phyloP scores from a whole-genome alignment of 768 basidiomycete genomes.

The Leccinum broughii region DNA sequence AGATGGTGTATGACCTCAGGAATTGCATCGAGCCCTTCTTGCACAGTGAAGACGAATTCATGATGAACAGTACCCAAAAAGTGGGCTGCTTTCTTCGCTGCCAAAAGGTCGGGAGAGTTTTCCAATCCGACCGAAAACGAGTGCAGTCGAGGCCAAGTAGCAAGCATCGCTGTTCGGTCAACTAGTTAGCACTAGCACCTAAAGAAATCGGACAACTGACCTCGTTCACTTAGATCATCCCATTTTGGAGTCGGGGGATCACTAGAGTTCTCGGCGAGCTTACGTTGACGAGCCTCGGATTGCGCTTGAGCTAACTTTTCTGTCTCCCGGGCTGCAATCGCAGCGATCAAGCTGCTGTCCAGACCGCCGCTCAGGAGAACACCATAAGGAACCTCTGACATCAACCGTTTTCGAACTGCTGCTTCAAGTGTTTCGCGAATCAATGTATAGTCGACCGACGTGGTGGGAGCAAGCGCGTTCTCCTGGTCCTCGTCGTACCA shows the following conservation, averaged over 20 bases:
- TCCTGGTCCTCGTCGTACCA: constrained; percentile 87
- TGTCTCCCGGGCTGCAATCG: constrained; percentile 93
- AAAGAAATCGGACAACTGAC: constrained; percentile 34
- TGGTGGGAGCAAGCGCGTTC: constrained; percentile 54
- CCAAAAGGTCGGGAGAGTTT: constrained; percentile 94
- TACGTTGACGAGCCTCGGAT: constrained; percentile 62
- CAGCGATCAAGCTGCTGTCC: constrained; percentile 94
- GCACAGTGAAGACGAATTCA: constrained; percentile 96
- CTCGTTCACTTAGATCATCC: constrained; percentile 49
- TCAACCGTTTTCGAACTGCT: constrained; percentile 93
- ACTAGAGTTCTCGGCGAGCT: constrained; percentile 50
- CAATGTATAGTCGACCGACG: constrained; percentile 59
- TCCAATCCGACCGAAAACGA: constrained; percentile 97
- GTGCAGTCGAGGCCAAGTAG: constrained; percentile 93
- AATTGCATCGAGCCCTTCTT: constrained; percentile 96
- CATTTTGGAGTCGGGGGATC: constrained; percentile 59
- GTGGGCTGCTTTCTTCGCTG: constrained; percentile 90
- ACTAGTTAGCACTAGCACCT: constrained; percentile 3
- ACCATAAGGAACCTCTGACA: constrained; percentile 98
- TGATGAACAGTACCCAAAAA: constrained; percentile 95
- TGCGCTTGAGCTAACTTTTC: constrained; percentile 86
- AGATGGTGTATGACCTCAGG: constrained; percentile 98
- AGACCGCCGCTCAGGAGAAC: constrained; percentile 94
- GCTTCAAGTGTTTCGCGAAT: constrained; percentile 84
- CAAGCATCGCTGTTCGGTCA: constrained; percentile 56